These are phyloP conservation scores for Breviolum minutum DNA, from an alignment of 73 alveolate genomes.

Conservation along the genomic window DNA sequence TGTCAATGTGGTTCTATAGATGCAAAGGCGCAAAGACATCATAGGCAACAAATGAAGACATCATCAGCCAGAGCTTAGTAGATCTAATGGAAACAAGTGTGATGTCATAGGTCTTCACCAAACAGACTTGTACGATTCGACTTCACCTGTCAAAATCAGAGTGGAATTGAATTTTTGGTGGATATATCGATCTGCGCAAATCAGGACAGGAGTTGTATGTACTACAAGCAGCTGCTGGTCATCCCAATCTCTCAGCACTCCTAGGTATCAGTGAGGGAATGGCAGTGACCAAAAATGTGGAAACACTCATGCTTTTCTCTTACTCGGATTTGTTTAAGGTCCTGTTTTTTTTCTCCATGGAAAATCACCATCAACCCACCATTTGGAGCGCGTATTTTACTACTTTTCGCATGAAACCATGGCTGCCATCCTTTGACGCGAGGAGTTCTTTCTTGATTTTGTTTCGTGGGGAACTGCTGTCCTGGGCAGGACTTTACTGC, in stretches of 20 bases:
- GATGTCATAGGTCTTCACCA: too few species aligned
- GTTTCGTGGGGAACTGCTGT: neutral
- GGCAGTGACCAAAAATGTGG: neutral
- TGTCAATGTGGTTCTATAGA: too few species aligned
- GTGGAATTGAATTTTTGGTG: too few species aligned
- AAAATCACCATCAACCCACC: neutral
- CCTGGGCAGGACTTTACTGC: slow-evolving; percentile 36
- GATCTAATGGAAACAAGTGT: too few species aligned
- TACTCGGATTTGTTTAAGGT: neutral
- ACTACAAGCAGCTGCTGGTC: slow-evolving; percentile 72
- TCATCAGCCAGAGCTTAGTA: too few species aligned
- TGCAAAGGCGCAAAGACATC: too few species aligned
- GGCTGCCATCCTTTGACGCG: neutral
- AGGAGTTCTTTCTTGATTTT: too few species aligned
- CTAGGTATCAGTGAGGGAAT: neutral
- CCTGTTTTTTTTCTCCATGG: neutral
- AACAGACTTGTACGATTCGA: too few species aligned
- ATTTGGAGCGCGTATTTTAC: neutral
- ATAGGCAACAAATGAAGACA: too few species aligned
- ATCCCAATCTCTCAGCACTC: slow-evolving; percentile 53
- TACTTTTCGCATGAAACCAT: too few species aligned
- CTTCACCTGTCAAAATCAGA: too few species aligned
- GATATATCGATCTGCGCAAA: neutral
- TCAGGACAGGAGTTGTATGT: slow-evolving; percentile 46
- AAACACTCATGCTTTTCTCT: neutral